These are phyloP conservation scores for Epichloe festucae DNA, from an alignment of 2,329 filamentous ascomycete genomes.

Conservation along the genomic window DNA sequence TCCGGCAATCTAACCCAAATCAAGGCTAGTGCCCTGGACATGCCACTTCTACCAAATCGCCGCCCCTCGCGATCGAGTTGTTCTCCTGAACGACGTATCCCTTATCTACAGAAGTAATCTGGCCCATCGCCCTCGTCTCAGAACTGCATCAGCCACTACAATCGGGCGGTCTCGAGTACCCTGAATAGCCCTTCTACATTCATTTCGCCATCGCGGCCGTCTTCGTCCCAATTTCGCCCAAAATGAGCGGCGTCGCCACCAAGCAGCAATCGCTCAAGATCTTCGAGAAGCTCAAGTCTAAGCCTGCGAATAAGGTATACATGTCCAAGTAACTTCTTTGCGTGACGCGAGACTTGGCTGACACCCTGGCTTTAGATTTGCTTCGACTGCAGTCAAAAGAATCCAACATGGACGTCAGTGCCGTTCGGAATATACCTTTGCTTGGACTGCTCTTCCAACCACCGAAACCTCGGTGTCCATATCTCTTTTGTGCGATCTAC, in stretches of 20 bases:
- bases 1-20: slow-evolving; percentile 15
- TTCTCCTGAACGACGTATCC: slow-evolving; percentile 21
- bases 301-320: slow-evolving; percentile 81
- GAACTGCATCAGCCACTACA: not conserved
- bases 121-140: not conserved
- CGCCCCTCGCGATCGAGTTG: slow-evolving; percentile 18
- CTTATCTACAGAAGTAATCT: not conserved
- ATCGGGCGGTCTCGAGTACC: not conserved
- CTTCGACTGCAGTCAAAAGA: slow-evolving; percentile 96
- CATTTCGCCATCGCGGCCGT: not conserved
- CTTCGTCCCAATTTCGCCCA: slow-evolving; percentile 16
- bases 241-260: slow-evolving; percentile 58
- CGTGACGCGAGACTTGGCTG: not conserved
- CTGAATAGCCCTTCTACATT: not conserved
- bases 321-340: no score
- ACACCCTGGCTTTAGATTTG: slow-evolving; percentile 53
- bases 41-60: slow-evolving; percentile 28
- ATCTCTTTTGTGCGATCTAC: slow-evolving; percentile 98
- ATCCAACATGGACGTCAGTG: slow-evolving; percentile 96
- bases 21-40: slow-evolving; percentile 24
- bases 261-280: slow-evolving; percentile 95
- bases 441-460: slow-evolving; percentile 92
- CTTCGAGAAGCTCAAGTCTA: slow-evolving; percentile 93
- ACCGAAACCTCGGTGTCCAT: slow-evolving; percentile 94
- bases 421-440: slow-evolving; percentile 97